Evolutionary conservation across 208 protist genomes (phyloP).

Genomic region (Plasmodiophora brassicae): DNA sequence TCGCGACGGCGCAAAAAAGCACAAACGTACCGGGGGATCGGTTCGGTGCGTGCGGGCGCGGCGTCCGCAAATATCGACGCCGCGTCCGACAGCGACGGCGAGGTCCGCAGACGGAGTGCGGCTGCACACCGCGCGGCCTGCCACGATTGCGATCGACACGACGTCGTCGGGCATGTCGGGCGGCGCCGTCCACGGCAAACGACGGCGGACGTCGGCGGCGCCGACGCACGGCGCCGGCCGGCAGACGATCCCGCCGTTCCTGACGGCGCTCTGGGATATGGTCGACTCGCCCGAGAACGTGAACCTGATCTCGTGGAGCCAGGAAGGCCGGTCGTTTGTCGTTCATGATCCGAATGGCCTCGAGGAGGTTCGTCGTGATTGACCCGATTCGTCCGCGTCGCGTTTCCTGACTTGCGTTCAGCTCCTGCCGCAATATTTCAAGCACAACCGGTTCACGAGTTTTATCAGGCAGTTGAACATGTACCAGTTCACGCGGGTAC

Average conservation of each 20-base stretch:
- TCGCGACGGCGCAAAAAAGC: no score
- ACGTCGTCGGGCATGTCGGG: no score
- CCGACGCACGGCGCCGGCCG: no score
- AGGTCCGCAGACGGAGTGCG: no score
- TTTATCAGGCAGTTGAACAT: background rate
- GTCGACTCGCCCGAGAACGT: background rate
- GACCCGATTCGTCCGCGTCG: background rate
- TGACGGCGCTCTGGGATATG: background rate
- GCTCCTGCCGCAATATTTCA: background rate
- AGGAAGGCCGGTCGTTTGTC: background rate
- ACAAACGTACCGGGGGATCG: no score
- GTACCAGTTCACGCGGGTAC: background rate
- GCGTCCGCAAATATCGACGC: no score
- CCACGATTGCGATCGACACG: no score
- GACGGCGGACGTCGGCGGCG: no score
- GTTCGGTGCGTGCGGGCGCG: no score
- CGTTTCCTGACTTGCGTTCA: background rate
- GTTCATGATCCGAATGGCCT: background rate
- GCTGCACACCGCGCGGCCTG: no score
- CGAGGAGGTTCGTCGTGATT: background rate
- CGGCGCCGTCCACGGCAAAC: no score
- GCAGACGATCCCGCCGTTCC: background rate
- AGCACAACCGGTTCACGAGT: background rate
- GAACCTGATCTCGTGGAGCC: background rate
- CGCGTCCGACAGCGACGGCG: no score